phyloP scores from a whole-genome alignment of 441 rosid genomes.

The Adansonia rubrostipa region DNA sequence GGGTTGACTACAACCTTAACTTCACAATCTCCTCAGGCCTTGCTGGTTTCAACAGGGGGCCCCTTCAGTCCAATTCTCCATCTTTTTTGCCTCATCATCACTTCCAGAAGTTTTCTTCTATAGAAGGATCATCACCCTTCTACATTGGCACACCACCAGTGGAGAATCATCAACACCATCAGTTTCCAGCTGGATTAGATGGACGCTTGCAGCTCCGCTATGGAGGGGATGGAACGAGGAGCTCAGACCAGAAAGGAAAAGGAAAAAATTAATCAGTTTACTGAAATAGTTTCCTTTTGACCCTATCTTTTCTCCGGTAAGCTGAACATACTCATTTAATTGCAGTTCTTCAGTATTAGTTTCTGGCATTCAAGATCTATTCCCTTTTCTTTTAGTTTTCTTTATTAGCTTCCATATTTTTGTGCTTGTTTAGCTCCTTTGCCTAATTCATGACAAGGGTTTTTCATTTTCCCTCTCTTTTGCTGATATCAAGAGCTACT shows the following conservation, averaged over 20 bases:
- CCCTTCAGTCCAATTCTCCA: slow-evolving; percentile 99
- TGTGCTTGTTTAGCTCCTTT: not conserved
- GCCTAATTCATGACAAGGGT: not conserved
- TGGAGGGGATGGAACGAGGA: slow-evolving; percentile 64
- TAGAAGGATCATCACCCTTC: too few relatives aligned
- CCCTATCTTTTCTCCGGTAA: slow-evolving; percentile 49
- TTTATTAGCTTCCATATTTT: not conserved
- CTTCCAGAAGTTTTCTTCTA: too few relatives aligned
- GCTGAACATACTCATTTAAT: slow-evolving; percentile 4
- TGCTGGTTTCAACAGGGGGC: slow-evolving; percentile 99
- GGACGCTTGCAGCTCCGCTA: slow-evolving; percentile 79
- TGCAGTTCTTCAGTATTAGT: too few relatives aligned
- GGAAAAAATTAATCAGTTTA: slow-evolving; percentile 59
- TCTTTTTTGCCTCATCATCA: too few relatives aligned
- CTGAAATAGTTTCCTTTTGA: slow-evolving; percentile 23
- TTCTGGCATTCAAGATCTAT: not conserved
- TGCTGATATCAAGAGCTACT: too few relatives aligned
- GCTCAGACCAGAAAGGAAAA: slow-evolving; percentile 79
- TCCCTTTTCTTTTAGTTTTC: not conserved
- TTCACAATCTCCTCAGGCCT: slow-evolving; percentile 73
- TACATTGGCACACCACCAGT: too few relatives aligned
- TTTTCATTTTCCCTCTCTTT: not conserved
- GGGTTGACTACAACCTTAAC: slow-evolving; percentile 62
- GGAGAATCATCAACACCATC: too few relatives aligned
- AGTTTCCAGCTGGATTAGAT: slow-evolving; percentile 63